Evolutionary conservation across 108 stramenopile species (phyloP).

Genomic region (Skeletonema marinoi): DNA sequence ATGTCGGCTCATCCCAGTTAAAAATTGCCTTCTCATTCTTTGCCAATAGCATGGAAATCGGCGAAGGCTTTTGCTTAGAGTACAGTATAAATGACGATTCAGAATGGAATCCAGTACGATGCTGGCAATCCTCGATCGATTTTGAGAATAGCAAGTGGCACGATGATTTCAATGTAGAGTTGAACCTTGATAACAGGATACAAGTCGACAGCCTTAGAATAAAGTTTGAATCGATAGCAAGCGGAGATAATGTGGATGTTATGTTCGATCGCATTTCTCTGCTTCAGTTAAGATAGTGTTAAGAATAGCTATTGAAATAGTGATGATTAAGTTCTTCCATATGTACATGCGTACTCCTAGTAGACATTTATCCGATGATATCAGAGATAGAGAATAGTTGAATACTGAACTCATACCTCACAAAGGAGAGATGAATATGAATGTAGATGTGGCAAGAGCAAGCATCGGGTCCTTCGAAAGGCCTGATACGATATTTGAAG

Average conservation of each 20-base stretch:
- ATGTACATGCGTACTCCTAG: too few species aligned
- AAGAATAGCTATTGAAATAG: background rate
- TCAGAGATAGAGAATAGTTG: too few species aligned
- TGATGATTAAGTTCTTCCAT: background rate
- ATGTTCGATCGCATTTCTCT: background rate
- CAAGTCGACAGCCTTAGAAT: background rate
- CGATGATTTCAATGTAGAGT: background rate
- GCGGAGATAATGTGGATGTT: background rate
- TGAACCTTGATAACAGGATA: background rate
- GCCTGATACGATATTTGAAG: too few species aligned
- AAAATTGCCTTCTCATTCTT: slow-evolving; percentile 5
- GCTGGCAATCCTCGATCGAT: background rate
- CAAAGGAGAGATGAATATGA: too few species aligned
- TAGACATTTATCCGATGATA: too few species aligned
- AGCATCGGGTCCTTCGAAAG: too few species aligned
- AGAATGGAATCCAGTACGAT: background rate
- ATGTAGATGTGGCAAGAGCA: too few species aligned
- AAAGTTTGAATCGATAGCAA: background rate
- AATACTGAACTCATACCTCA: too few species aligned
- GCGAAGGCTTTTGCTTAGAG: slow-evolving; percentile 5
- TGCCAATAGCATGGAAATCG: background rate
- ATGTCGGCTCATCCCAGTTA: background rate
- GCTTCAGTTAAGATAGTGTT: background rate
- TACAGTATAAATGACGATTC: background rate
- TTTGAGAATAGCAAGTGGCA: background rate